Evolutionary conservation across 225 moss, liverwort and hornwort species (phyloP), one percentile per base, ranked within the genome.

Genomic region (Bryoerythrophyllum caledonicum): DNA sequence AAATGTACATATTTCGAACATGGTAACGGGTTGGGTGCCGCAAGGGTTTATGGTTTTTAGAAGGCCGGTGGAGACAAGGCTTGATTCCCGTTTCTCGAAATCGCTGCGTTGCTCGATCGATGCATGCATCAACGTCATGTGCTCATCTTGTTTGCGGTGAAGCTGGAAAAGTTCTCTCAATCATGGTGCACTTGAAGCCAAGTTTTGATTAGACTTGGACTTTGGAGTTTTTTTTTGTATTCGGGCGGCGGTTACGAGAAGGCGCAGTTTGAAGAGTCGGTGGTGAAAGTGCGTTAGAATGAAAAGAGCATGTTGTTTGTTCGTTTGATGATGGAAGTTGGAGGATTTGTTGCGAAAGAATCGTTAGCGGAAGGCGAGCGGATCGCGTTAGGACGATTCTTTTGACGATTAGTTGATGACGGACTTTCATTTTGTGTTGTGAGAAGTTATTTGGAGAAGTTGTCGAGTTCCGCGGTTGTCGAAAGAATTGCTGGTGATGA

Each of bases 111-210:
- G n/a, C n/a, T n/a, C n/a, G n/a, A n/a, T n/a, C n/a, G 25, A 25
- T 64, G 56, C 65, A 59, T n/a, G 52, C 17, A 19, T 71, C 60
- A 60, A 55, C 79, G 68, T 61, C 77, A 77, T 67, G 48, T 12
- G 26, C 56, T 73, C 37, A 68, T 62, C 34, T 67, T 26, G 4
- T 26, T 55, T 49, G 28, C 25, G 20, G 3, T 57, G 12, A 17
- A 13, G 59, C 19, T 40, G 55, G n/a, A 27, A 58, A 30, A 30
- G 23, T 16, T 35, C 51, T 14, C 21, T 41, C 0, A 3, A 12
- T 55, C n/a, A 10, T 21, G 23, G 49, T 14, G 30, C 28, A 30
- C 20, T 44, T 10, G 16, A 10, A 66, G 7, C 1, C 1, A 6
- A 34, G 34, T 34, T 34, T 4, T 34, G n/a, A n/a, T n/a, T n/a